Evolutionary conservation across 2,329 filamentous ascomycete species (phyloP), one percentile per base, ranked within the genome.

Genomic region (Chrysoporthe deuterocubensis): DNA sequence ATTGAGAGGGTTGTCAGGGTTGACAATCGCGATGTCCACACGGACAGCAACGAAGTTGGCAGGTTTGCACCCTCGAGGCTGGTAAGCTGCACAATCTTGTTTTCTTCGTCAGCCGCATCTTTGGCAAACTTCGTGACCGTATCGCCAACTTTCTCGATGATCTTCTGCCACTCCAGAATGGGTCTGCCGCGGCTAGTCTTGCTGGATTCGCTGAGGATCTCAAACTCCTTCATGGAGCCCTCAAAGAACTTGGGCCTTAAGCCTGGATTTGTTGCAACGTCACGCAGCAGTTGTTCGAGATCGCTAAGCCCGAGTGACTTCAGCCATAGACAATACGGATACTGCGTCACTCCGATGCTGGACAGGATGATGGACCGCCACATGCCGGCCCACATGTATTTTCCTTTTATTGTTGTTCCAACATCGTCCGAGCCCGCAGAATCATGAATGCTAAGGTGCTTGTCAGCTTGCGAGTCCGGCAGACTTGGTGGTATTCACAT

Each of bases 291-390:
- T 52, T 87, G 79, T 13, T 81, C 78, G 1, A 93, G 81, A 73
- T 90, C 87, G 64, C 87, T 81, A 11, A 93, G 82, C 71, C 90
- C 87, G 48, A 93, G 80, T 37, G 83, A 81, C 66, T 85, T 87
- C 66, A 93, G 85, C 76, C 91, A 92, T 48, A 86, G 82, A 73
- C 87, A 91, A 75, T 94, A 94, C 0, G 90, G 90, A 70, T 88
- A 90, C 21, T 87, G 79, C 0, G 90, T 92, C 71, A 81, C 78
- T 34, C 84, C 86, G 56, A 90, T 78, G 67, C 88, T 88, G 9
- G 90, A 93, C 8, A 88, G 79, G 67, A 91, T 85, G 71, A 93
- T 86, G 2, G 89, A 89, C 62, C 86, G 85, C 91, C 91, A 93
- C 61, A 92, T 76, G 7, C 86, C 82, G 1, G 87, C 86, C 85